Base-by-base conservation (phyloP, 164 flowering plant species). In the Nymphaea thermarum region DNA sequence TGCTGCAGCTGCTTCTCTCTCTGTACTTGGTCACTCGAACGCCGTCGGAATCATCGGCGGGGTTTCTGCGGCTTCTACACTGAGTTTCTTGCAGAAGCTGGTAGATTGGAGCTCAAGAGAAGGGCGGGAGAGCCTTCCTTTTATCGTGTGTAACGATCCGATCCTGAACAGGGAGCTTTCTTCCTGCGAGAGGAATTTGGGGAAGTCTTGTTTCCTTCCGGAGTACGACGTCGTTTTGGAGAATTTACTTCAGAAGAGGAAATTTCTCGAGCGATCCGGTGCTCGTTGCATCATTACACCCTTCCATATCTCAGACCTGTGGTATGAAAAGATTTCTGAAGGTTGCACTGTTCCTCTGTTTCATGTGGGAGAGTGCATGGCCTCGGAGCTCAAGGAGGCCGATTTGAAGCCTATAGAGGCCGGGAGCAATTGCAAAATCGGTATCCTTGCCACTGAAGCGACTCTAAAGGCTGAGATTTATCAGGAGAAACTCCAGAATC, bases 211-310 rank as follows among this genome's bases (percentile, higher is more conserved):
- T 64, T 64, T 64, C 16, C 44, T 17, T 6, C 42, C 66, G 42
- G 66, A 43, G 7, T 15, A 41, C 44, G 62, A 71, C 3, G 65
- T 44, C 12, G 62, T 85, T 3, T 75, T 89, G 69, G 87, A 83
- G 68, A 91, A 82, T 70, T 67, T 91, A 67, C 67, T 66, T 68
- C 71, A 41, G 10, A 91, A 86, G 69, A 76, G 84, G 76, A 55
- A 17, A 43, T 87, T 83, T 76, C 88, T 89, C 43, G 96, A 86
- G 80, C 72, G 78, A 44, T 82, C 85, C 3, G 96, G 96, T 60
- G 93, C 89, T 72, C 78, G 80, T 5, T 87, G 89, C 80, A 82
- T 89, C 41, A 90, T 84, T 42, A 86, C 89, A 89, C 97, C 97
- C 12, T 91, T 93, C 70, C 85, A 87, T 76, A 57, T 86, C 36